phyloP scores from a whole-genome alignment of 208 protist species.

The Crithidia thermophila region DNA sequence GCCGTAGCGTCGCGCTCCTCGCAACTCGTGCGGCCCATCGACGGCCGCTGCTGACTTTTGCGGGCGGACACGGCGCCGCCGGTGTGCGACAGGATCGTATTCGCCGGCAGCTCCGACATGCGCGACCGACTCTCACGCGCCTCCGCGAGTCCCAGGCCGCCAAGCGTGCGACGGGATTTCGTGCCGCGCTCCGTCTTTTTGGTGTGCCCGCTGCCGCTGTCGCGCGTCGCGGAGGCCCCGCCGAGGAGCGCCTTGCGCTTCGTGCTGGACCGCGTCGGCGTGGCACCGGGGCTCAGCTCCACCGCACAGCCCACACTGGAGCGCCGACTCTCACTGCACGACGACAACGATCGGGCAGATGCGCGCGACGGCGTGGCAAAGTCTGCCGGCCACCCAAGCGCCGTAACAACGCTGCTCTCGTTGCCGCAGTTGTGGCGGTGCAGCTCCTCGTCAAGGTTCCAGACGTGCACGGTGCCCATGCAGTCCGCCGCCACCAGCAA shows the following conservation, averaged over 20 bases:
- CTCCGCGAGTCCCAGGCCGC: constrained; percentile 30
- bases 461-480: constrained; percentile 80
- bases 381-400: constrained; percentile 20
- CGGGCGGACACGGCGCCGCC: neutral
- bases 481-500: constrained; percentile 81
- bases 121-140: constrained; percentile 29
- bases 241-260: neutral
- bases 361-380: constrained; percentile 10
- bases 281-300: constrained; percentile 1
- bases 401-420: neutral
- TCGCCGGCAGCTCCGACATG: constrained; percentile 24
- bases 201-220: neutral
- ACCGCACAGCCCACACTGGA: constrained; percentile 4
- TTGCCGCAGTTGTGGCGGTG: constrained; percentile 11
- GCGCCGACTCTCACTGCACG: constrained; percentile 12
- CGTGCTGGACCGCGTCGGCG: constrained; percentile 7
- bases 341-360: constrained; percentile 13
- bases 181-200: constrained; percentile 13
- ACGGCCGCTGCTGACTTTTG: constrained; percentile 22
- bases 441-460: constrained; percentile 89
- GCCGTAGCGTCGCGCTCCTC: constrained; percentile 10
- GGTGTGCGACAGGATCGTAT: neutral
- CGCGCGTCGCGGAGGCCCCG: constrained; percentile 2
- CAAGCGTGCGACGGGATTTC: constrained; percentile 4
- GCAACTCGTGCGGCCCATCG: constrained; percentile 18